These are phyloP conservation scores for Paramyrothecium sp. DNA, from an alignment of 2,329 filamentous ascomycete genomes.

Conservation along the genomic window DNA sequence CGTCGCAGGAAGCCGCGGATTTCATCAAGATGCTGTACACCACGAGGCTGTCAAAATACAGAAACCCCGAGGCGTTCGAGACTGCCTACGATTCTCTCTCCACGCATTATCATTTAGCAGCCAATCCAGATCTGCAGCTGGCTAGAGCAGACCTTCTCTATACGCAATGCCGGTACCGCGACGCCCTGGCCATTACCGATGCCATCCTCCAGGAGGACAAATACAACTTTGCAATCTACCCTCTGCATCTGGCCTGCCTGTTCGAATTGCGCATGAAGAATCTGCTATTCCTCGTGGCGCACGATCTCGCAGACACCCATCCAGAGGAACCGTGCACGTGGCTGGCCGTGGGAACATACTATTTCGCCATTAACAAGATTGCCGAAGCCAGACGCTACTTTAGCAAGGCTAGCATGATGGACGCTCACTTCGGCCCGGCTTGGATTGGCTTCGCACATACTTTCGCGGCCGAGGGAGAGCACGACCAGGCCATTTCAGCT, in stretches of 20 bases:
- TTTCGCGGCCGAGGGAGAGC: slow-evolving; percentile 94
- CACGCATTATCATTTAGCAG: slow-evolving; percentile 84
- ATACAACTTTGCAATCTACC: slow-evolving; percentile 86
- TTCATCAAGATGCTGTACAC: slow-evolving; percentile 97
- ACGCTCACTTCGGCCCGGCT: slow-evolving; percentile 92
- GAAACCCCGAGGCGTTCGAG: slow-evolving; percentile 79
- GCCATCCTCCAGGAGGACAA: slow-evolving; percentile 79
- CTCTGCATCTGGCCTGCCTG: slow-evolving; percentile 86
- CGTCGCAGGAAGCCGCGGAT: slow-evolving; percentile 82
- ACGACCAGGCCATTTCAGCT: slow-evolving; percentile 96
- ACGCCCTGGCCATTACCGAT: slow-evolving; percentile 81
- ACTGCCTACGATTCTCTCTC: slow-evolving; percentile 86
- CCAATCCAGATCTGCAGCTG: slow-evolving; percentile 87
- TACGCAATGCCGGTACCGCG: slow-evolving; percentile 89
- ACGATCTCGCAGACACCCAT: slow-evolving; percentile 88
- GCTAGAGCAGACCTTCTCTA: slow-evolving; percentile 89
- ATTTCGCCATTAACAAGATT: slow-evolving; percentile 84
- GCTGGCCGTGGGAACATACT: slow-evolving; percentile 94
- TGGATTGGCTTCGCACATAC: slow-evolving; percentile 99
- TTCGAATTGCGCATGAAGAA: slow-evolving; percentile 87
- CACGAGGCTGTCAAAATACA: slow-evolving; percentile 92
- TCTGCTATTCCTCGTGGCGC: slow-evolving; percentile 84
- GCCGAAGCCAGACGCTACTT: slow-evolving; percentile 94
- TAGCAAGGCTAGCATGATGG: slow-evolving; percentile 95
- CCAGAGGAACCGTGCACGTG: slow-evolving; percentile 90